phyloP scores from a whole-genome alignment of 768 basidiomycete species.

The Russula vinacea region DNA sequence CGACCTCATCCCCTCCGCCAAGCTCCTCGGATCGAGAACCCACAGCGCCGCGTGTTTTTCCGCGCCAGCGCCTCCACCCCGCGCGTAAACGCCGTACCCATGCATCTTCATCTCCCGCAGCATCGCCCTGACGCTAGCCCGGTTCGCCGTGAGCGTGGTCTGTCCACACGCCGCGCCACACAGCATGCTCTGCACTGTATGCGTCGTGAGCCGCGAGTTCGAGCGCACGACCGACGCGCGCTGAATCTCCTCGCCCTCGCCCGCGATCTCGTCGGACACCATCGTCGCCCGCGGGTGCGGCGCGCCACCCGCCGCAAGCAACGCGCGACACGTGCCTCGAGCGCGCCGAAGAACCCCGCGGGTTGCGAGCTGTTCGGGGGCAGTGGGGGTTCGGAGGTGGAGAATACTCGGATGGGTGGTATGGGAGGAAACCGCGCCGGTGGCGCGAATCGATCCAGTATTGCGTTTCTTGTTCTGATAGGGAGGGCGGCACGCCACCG shows the following conservation, averaged over 20 bases:
- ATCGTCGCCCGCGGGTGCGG: conserved; percentile 35
- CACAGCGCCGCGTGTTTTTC: conserved; percentile 48
- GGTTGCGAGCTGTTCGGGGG: background rate
- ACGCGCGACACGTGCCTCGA: conserved; percentile 44
- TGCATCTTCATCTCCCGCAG: conserved; percentile 57
- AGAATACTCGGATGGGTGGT: conserved; percentile 54
- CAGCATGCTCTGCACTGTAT: conserved; percentile 72
- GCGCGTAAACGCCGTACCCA: conserved; percentile 30
- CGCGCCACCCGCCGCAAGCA: conserved; percentile 45
- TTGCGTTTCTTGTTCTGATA: conserved; percentile 53
- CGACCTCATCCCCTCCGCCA: conserved; percentile 58
- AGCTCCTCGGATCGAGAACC: conserved; percentile 76
- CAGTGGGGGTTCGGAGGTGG: conserved; percentile 34
- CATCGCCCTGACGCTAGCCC: conserved; percentile 72
- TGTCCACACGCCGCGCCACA: conserved; percentile 65
- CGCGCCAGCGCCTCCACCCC: conserved; percentile 8
- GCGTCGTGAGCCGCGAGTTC: conserved; percentile 63
- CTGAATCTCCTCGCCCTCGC: conserved; percentile 42
- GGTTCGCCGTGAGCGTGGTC: conserved; percentile 89
- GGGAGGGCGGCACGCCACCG: conserved; percentile 35
- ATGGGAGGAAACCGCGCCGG: conserved; percentile 52
- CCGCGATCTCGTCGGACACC: conserved; percentile 19
- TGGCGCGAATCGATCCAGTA: conserved; percentile 70
- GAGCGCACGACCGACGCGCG: conserved; percentile 52
- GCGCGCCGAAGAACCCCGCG: conserved; percentile 17